phyloP scores from a whole-genome alignment of 2,329 filamentous ascomycete species.

The Endothia cerciana region DNA sequence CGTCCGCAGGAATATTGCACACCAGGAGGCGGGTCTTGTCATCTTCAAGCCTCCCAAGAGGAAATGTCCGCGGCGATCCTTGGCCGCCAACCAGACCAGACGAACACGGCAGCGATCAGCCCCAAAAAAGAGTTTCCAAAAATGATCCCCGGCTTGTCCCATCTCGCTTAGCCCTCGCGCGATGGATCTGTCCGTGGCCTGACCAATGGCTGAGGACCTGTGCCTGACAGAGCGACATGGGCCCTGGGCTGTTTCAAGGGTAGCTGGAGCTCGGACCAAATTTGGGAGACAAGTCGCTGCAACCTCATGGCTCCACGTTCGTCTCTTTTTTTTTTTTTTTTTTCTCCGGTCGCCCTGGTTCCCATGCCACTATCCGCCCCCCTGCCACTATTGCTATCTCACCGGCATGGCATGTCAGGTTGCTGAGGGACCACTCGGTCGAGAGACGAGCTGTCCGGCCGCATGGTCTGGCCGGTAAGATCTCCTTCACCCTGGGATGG shows the following conservation, averaged over 20 bases:
- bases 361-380: not conserved
- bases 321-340: not conserved
- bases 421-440: not conserved
- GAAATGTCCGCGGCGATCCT: conserved; percentile 4
- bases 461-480: not conserved
- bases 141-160: conserved; percentile 12
- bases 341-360: not conserved
- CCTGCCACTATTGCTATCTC: not conserved
- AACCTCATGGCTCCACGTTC: not conserved
- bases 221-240: conserved; percentile 2
- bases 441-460: not conserved
- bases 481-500: too few relatives aligned
- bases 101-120: conserved; percentile 18
- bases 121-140: conserved; percentile 9
- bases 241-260: not conserved
- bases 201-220: not conserved
- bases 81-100: conserved; percentile 15
- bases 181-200: not conserved
- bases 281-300: not conserved
- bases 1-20: not conserved
- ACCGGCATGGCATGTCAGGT: not conserved
- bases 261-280: conserved; percentile 2
- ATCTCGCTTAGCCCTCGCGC: conserved; percentile 13
- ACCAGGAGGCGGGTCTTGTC: not conserved
- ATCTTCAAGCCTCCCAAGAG: conserved; percentile 14